Percentiles rank a stretch among this genome's conserved stretches.
Evolutionary conservation across 2,329 filamentous ascomycete species (phyloP).

Genomic region (Parasarocladium wereldwijsianum): DNA sequence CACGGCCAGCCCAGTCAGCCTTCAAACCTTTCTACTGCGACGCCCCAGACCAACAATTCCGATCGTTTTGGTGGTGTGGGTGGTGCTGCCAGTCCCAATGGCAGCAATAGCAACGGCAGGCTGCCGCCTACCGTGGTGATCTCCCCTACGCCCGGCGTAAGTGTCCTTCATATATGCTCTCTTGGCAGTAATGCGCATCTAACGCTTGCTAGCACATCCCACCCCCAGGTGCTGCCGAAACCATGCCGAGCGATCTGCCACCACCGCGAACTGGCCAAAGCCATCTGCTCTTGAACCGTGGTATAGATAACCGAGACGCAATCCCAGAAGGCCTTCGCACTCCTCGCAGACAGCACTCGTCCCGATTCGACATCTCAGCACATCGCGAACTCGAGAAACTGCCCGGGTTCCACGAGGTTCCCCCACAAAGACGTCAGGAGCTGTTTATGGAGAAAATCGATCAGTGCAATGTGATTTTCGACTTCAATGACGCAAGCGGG

Average conservation of each 20-base stretch:
- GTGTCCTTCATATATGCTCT: constrained; percentile 15
- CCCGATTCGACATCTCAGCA: constrained; percentile 92
- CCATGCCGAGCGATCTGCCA: constrained; percentile 93
- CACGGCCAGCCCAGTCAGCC: constrained; percentile 25
- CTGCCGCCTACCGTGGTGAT: constrained; percentile 83
- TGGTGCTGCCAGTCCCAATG: constrained; percentile 20
- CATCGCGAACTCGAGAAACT: constrained; percentile 95
- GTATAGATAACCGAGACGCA: constrained; percentile 76
- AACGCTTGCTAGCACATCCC: constrained; percentile 52
- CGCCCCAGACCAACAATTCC: constrained; percentile 19
- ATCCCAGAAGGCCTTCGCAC: constrained; percentile 90
- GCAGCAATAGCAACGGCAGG: constrained; percentile 17
- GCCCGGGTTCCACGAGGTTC: constrained; percentile 93
- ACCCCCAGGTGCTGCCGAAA: constrained; percentile 84
- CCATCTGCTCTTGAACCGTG: constrained; percentile 62
- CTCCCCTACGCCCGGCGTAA: constrained; percentile 83
- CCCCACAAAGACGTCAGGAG: constrained; percentile 85
- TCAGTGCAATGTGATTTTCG: constrained; percentile 99
- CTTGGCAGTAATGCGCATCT: constrained; percentile 4
- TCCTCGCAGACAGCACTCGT: constrained; percentile 93
- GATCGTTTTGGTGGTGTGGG: constrained; percentile 27
- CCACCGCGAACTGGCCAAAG: constrained; percentile 87
- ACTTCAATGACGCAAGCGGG: constrained; percentile 95
- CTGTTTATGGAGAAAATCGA: constrained; percentile 99
- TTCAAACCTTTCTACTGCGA: constrained; percentile 20